Evolutionary conservation across 371 early-diverging fungal species (phyloP).

Genomic region (Actinomucor elegans): DNA sequence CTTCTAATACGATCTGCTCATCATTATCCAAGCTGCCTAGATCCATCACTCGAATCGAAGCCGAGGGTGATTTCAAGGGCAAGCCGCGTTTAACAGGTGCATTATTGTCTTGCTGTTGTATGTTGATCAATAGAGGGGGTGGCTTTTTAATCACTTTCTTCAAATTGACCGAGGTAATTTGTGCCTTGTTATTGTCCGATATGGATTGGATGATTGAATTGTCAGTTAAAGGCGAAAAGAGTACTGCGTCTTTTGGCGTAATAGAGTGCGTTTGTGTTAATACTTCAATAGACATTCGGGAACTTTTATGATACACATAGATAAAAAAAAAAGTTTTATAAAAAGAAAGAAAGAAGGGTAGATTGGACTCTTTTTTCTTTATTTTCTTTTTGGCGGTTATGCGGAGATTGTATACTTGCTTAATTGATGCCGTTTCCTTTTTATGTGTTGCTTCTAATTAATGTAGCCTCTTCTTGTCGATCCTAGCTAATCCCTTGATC

Average conservation of each 20-base stretch:
- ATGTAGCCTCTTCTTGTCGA: too few relatives aligned
- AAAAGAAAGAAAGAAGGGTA: background rate
- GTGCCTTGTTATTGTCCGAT: constrained; percentile 11
- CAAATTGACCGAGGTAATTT: background rate
- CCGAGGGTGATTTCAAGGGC: constrained; percentile 6
- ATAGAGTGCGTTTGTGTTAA: background rate
- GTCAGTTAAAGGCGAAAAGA: too few relatives aligned
- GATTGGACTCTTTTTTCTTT: too few relatives aligned
- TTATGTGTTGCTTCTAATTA: too few relatives aligned
- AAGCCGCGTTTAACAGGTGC: background rate
- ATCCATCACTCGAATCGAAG: constrained; percentile 8
- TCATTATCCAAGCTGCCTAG: constrained; percentile 33
- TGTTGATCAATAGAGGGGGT: constrained; percentile 1
- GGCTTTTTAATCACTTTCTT: constrained; percentile 2
- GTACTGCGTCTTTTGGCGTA: too few relatives aligned
- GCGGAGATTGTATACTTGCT: constrained; percentile 5
- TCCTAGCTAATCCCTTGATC: too few relatives aligned
- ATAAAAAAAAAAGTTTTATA: background rate
- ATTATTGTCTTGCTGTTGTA: background rate
- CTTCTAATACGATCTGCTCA: constrained; percentile 28
- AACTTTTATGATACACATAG: background rate
- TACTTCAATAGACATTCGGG: constrained; percentile 1
- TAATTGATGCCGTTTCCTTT: too few relatives aligned
- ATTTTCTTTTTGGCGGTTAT: too few relatives aligned
- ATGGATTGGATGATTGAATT: too few relatives aligned